These are phyloP conservation scores for Lachnellula suecica DNA, from an alignment of 2,329 filamentous ascomycete genomes.

Conservation along the genomic window DNA sequence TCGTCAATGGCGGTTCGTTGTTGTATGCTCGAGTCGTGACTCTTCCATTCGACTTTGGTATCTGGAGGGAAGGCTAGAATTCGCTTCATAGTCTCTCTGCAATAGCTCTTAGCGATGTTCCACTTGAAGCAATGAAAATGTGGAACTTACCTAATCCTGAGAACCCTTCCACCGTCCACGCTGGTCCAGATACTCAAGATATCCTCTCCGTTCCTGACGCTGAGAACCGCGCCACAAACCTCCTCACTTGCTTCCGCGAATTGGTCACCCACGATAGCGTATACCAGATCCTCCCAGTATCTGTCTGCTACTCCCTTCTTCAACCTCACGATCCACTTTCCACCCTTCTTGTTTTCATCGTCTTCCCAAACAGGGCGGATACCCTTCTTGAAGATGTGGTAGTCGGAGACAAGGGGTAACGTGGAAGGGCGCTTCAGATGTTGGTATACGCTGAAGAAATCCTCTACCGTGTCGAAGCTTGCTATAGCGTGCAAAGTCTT, in stretches of 20 bases:
- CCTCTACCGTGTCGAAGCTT: constrained; percentile 77
- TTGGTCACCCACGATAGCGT: constrained; percentile 90
- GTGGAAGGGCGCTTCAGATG: constrained; percentile 88
- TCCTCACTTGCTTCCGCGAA: constrained; percentile 92
- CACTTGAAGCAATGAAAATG: constrained; percentile 7
- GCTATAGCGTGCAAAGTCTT: constrained; percentile 91
- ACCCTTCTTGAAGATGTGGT: constrained; percentile 96
- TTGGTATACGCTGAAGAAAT: constrained; percentile 86
- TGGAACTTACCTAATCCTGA: constrained; percentile 81
- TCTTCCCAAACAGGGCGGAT: constrained; percentile 98
- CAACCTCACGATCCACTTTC: constrained; percentile 95
- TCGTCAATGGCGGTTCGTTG: constrained; percentile 90
- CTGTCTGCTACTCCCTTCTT: constrained; percentile 97
- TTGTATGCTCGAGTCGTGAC: constrained; percentile 92
- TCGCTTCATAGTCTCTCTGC: constrained; percentile 89
- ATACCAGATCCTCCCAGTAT: constrained; percentile 92
- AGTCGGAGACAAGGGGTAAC: constrained; percentile 91
- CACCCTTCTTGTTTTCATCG: constrained; percentile 91
- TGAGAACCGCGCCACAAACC: constrained; percentile 91
- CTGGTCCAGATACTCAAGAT: constrained; percentile 98
- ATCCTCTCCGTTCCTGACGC: constrained; percentile 92
- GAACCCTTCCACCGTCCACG: constrained; percentile 87
- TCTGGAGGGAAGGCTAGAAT: constrained; percentile 82
- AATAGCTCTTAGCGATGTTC: constrained; percentile 15
- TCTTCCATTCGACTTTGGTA: constrained; percentile 92